phyloP scores from a whole-genome alignment of 257 asterid species.

The Euphrasia confusa region DNA sequence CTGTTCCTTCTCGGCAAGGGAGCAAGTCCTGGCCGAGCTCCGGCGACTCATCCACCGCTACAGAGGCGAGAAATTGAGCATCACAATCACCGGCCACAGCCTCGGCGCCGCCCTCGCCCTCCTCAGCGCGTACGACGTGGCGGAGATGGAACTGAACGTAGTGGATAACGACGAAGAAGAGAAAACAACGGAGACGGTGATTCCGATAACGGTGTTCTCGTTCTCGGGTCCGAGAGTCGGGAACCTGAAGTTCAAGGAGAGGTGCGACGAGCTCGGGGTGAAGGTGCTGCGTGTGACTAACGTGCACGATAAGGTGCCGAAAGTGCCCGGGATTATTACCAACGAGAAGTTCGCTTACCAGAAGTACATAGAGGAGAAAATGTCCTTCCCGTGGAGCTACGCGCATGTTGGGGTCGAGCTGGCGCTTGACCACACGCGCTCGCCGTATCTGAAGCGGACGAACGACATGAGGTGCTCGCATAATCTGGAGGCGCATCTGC shows the following conservation, averaged over 20 bases:
- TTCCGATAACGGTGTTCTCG: conserved; percentile 56
- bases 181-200: conserved; percentile 15
- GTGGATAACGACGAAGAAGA: conserved; percentile 27
- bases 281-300: conserved; percentile 50
- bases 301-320: conserved; percentile 63
- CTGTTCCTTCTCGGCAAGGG: conserved; percentile 62
- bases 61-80: conserved; percentile 56
- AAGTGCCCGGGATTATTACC: conserved; percentile 58
- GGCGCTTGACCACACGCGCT: conserved; percentile 43
- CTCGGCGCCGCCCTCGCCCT: conserved; percentile 75
- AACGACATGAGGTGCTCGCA: conserved; percentile 44
- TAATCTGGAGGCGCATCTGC: conserved; percentile 66
- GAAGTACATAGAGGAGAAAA: conserved; percentile 43
- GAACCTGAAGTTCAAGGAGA: conserved; percentile 56
- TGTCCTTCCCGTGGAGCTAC: conserved; percentile 73
- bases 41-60: conserved; percentile 55
- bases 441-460: conserved; percentile 47
- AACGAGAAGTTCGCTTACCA: conserved; percentile 63
- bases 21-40: conserved; percentile 64
- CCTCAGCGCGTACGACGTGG: conserved; percentile 63
- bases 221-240: conserved; percentile 71
- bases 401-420: conserved; percentile 78
- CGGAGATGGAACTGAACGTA: conserved; percentile 49
- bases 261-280: conserved; percentile 61
- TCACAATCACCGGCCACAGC: conserved; percentile 74